Evolutionary conservation across 2,329 filamentous ascomycete genomes (phyloP), one percentile per base, ranked within the genome.

Genomic region (Epichloe gansuensis): DNA sequence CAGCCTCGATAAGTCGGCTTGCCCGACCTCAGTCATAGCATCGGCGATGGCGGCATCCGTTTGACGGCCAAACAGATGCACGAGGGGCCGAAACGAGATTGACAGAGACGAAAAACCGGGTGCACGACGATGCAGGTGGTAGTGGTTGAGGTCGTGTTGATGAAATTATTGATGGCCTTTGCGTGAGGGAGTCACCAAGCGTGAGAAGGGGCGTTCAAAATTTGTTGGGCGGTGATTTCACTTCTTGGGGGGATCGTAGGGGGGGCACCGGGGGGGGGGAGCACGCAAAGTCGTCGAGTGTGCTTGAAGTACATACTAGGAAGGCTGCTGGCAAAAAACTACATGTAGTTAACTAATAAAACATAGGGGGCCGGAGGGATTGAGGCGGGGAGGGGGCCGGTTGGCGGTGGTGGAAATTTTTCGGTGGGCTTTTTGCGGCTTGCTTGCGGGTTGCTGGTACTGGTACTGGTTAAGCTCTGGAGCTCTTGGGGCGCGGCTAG

Each of bases 21-120:
- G 74, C 72, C 74, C 78, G 75, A 82, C 80, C 78, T 82, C 78
- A 80, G 74, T 82, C 80, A 84, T 84, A 77, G 78, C 80, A 82
- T 80, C 74, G 69, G 73, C 74, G 71, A 73, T 70, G 68, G 77
- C 79, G 78, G 82, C 80, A 84, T 84, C 79, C 80, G 80, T 82
- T 83, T 81, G 74, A 65, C 65, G 70, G 62, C 65, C 74, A 81
- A 82, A 80, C 75, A 74, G 73, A 80, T 74, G 76, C 62, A 58
- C 59, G 55, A 61, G 52, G 39, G 49, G 55, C 53, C 57, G 53
- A 53, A 59, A 52, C 51, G 53, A 56, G 53, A 54, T 53, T 53
- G 53, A 56, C 54, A 45, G 62, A 66, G 64, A 66, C 64, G 61
- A 55, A 62, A 56, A 47, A 59, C 51, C 52, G 57, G 47, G 51